Percentiles rank a stretch among this genome's conserved stretches.
phyloP scores from a whole-genome alignment of 2,329 filamentous ascomycete genomes.

The Monilinia polystroma region DNA sequence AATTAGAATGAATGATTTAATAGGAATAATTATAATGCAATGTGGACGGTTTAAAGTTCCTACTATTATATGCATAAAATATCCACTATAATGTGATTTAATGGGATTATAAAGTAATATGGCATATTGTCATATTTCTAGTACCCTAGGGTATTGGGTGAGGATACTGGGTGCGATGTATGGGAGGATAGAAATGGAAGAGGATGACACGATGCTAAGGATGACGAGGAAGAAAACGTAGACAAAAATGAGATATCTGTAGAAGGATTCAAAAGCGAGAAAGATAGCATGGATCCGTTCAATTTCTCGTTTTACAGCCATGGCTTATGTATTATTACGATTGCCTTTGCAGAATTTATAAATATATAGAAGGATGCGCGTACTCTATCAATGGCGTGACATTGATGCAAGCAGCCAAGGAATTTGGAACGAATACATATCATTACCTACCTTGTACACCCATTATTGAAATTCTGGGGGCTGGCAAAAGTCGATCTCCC shows the following conservation, averaged over 20 bases:
- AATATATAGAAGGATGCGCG: slow-evolving; percentile 42
- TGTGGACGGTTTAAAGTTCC: too few species aligned
- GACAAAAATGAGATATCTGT: neutral
- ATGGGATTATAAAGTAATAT: too few species aligned
- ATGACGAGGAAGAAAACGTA: neutral
- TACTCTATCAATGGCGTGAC: slow-evolving; percentile 52
- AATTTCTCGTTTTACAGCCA: neutral
- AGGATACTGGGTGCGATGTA: neutral
- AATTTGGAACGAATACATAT: slow-evolving; percentile 42
- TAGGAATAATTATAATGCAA: too few species aligned
- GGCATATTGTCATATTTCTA: too few species aligned
- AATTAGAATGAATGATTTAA: too few species aligned
- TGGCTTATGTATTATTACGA: neutral
- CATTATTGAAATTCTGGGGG: neutral
- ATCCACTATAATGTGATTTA: too few species aligned
- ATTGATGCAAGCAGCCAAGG: slow-evolving; percentile 45
- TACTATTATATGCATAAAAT: too few species aligned
- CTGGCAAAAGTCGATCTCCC: too few species aligned
- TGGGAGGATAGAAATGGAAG: neutral
- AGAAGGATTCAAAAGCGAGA: neutral
- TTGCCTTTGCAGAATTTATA: slow-evolving; percentile 40
- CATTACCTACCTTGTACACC: neutral
- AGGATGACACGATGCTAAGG: too few species aligned
- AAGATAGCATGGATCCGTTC: neutral
- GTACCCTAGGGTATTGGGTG: neutral